Evolutionary conservation across 202 grass and related monocot genomes (phyloP), one percentile per base, ranked within the genome.

Genomic region (Tripidium arundinaceum): DNA sequence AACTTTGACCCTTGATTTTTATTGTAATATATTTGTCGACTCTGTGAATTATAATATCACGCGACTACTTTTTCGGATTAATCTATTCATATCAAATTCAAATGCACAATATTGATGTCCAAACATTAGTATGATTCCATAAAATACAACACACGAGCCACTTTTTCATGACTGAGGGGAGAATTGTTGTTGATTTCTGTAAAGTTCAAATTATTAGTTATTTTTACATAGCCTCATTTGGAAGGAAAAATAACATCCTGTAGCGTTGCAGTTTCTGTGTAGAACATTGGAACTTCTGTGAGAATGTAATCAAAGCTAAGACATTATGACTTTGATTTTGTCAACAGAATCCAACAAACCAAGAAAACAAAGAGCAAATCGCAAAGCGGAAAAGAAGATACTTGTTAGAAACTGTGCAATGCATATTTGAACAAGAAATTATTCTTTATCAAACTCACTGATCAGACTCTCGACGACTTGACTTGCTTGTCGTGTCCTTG

Each of bases 381-480:
- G 10, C 3, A 55, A 57, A 57, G 54, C 0, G 3, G 9, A 24
- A 55, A 24, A 57, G 19, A 54, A 54, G n/a, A 57, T 57, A 11
- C 24, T 57, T 11, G 54, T 57, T 52, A 68, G 19, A 47, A 72
- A 72, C 4, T 64, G 64, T 57, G 65, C 19, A 34, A 65, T 81
- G 78, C 63, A 34, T 70, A 82, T 68, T 81, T 78, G 13, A 65
- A 72, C 46, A 29, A 80, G 54, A 45, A 45, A 82, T 13, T 77
- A 62, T 43, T 64, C 64, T 81, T 83, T 43, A 33, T 77, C 81
- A 18, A 83, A 89, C 87, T 86, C 86, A 99, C 96, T 95, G 92
- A 21, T 99, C 96, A 86, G 84, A 34, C 21, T 99, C 96, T 82
- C 92, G 86, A 60, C 92, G 90, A 86, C 84, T 99, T 72, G 80